Evolutionary conservation across 2,329 filamentous ascomycete species (phyloP), one percentile per base, ranked within the genome.

Genomic region (Colletotrichum theobromicola): DNA sequence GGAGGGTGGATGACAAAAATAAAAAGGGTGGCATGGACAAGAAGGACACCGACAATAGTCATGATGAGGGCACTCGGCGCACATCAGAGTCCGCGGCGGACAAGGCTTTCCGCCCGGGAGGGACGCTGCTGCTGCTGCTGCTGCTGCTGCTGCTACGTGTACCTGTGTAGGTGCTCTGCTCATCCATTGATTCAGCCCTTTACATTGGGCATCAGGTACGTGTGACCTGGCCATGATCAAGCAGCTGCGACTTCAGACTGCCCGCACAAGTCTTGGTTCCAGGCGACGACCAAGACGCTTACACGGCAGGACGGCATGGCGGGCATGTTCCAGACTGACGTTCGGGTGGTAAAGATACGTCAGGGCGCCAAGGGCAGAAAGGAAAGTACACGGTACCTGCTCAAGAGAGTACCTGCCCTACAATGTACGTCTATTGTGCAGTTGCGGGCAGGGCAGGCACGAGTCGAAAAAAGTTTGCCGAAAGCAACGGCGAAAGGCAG

Each of bases 31-130:
- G 42, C 42, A 50, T 50, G 42, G n/a, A 50, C 42, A 50, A 21
- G 42, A 50, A 50, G 42, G 42, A 50, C 42, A 50, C 42, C 42
- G n/a, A 50, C 42, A 50, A 69, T 18, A 67, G 67, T 67, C 65
- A 71, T 61, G 72, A 76, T 58, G 72, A 46, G 46, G 55, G 30
- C 16, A 30, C 34, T 72, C 62, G 72, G 72, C 30, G 16, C 61
- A 69, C 55, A 32, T 53, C 37, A 53, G 28, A 53, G 60, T 53
- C 62, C 42, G 28, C 57, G 16, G 30, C 53, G 34, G 67, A 65
- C 50, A 32, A 15, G 7, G 42, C 58, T 65, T 0, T 50, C 71
- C 60, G 71, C 60, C 30, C 53, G 35, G 57, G 55, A 72, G 24
- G 58, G 15, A 37, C 34, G 34, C 30, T 37, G 53, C 16, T 46